Evolutionary conservation across 495 filamentous ascomycete genomes (phyloP), one percentile per base, ranked within the genome.

Genomic region (Xylaria venustula): DNA sequence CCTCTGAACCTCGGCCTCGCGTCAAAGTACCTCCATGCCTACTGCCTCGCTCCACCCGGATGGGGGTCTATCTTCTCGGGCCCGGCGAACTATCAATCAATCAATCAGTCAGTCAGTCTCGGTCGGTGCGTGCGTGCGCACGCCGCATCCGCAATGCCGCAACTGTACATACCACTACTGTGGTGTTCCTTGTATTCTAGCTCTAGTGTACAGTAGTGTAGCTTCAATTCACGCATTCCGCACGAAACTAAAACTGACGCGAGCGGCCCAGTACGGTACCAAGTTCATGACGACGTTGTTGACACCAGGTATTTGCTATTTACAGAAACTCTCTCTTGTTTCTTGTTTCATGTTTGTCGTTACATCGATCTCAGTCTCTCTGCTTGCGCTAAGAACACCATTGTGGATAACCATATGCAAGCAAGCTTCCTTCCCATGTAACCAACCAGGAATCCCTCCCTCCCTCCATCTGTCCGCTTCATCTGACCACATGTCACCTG

Each of bases 301-400:
- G 30, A 11, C 5, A 11, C 30, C 11, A 11, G 30, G 30, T 34
- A 11, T 34, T 5, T 34, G n/a, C 53, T 55, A 55, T 55, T 55
- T 55, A 55, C 53, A 34, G 53, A 40, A 55, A 45, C n/a, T n/a
- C n/a, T n/a, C n/a, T n/a, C 0, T 20, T 34, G 23, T 55, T 45
- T 55, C 40, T 20, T 45, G 53, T 55, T 55, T 55, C 40, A 55
- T 45, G 53, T 55, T 45, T 55, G n/a, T 26, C 7, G 51, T 54
- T 54, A 30, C 36, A 54, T 42, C 23, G 30, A 34, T 34, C 11
- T 11, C 30, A 5, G 30, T 11, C 30, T 34, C 30, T 34, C 30
- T 15, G 15, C 37, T 15, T 8, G 14, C 7, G 14, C 6, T 40
- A 40, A 40, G 3, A 7, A 40, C 7, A 3, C 6, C 3, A 40